Conservation (phyloP, 768 basidiomycete species). For the Roridomyces roridus region DNA sequence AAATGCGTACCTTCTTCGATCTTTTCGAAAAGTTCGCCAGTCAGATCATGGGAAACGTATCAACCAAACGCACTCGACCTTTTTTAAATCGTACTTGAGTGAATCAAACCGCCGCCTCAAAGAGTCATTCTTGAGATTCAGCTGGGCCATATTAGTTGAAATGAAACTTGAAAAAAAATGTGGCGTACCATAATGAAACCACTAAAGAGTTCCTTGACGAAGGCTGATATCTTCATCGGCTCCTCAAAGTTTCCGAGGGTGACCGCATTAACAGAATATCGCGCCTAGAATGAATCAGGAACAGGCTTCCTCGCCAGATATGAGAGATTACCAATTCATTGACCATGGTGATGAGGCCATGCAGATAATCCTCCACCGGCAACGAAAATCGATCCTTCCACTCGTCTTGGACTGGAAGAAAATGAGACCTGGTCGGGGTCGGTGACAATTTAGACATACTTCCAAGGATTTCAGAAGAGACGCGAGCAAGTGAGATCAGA, state of each 20-base stretch:
- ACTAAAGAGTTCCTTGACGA: conserved; percentile 83
- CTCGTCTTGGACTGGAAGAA: conserved; percentile 63
- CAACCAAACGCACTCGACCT: no score
- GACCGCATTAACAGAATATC: conserved; percentile 82
- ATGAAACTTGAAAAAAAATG: not conserved
- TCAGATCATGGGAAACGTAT: no score
- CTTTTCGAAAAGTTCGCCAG: no score
- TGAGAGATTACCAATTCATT: conserved; percentile 72
- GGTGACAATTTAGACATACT: conserved; percentile 52
- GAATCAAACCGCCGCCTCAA: conserved; percentile 81
- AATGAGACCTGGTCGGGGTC: not conserved
- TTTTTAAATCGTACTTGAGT: conserved; percentile 87
- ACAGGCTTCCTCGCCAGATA: not conserved
- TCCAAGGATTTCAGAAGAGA: conserved; percentile 64
- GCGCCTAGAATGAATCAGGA: conserved; percentile 55
- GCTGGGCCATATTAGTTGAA: conserved; percentile 45
- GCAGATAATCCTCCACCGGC: conserved; percentile 81
- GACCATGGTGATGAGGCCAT: conserved; percentile 76
- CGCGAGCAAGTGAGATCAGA: conserved; percentile 61
- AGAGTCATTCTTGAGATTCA: conserved; percentile 83
- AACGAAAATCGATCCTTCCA: conserved; percentile 72
- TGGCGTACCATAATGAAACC: conserved; percentile 79
- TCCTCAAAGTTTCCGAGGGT: conserved; percentile 83
- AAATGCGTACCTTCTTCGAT: conserved; percentile 76
- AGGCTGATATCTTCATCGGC: conserved; percentile 76